A percentile compares a stretch with the other conserved stretches of the same genome.
These are phyloP conservation scores for Hawksworthiomyces lignivorus DNA, from an alignment of 2,329 filamentous ascomycete species.

Conservation along the genomic window DNA sequence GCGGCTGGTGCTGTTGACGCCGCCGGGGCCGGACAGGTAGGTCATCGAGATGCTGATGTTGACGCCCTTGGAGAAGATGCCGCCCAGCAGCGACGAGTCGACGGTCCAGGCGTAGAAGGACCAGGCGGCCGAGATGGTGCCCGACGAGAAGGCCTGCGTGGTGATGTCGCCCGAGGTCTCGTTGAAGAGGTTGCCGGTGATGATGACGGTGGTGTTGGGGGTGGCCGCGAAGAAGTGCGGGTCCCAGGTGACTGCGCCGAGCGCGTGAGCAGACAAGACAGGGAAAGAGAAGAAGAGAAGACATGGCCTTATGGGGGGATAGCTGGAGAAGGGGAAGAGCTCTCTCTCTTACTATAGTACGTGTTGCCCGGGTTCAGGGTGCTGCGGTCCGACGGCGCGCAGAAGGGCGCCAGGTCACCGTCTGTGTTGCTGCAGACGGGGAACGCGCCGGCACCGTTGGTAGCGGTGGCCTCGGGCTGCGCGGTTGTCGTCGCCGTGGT, in stretches of 20 bases:
- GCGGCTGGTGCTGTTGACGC: conserved; percentile 13
- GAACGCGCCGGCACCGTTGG: conserved; percentile 40
- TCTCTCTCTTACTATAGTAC: conserved; percentile 49
- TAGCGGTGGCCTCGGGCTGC: conserved; percentile 38
- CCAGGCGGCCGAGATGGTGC: conserved; percentile 31
- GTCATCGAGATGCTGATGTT: conserved; percentile 44
- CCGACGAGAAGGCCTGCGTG: conserved; percentile 25
- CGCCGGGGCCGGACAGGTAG: conserved; percentile 23
- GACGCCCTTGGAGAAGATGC: conserved; percentile 24
- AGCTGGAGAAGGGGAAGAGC: too few species aligned
- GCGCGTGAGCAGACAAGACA: too few species aligned
- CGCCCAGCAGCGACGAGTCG: conserved; percentile 28
- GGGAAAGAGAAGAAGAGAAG: too few species aligned
- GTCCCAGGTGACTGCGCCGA: conserved; percentile 54
- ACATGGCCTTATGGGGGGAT: too few species aligned
- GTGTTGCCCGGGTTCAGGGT: conserved; percentile 36
- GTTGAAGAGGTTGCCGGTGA: conserved; percentile 33
- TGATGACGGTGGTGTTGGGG: conserved; percentile 28
- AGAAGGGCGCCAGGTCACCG: conserved; percentile 43
- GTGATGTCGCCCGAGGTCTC: conserved; percentile 21
- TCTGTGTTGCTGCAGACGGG: conserved; percentile 40
- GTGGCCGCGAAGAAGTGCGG: conserved; percentile 39
- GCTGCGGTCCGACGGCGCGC: conserved; percentile 36
- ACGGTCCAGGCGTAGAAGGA: conserved; percentile 43
- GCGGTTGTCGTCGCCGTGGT: conserved; percentile 26